These are phyloP conservation scores for Coemansia sp. DNA, from an alignment of 192 early-diverging fungal species.

Conservation along the genomic window DNA sequence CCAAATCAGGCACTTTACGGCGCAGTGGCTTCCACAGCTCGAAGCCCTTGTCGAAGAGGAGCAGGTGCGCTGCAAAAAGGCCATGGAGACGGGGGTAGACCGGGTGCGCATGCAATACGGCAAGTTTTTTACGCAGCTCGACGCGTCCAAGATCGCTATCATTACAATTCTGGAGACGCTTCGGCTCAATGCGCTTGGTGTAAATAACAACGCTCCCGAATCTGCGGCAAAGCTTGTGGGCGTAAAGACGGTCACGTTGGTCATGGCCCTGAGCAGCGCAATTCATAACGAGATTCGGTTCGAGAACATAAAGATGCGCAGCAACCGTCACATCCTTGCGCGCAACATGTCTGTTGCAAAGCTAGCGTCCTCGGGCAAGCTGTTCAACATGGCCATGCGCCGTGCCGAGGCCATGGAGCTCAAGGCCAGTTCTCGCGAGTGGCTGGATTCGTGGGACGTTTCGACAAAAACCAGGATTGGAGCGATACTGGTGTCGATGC, in stretches of 20 bases:
- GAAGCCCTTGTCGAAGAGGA: slow-evolving; percentile 69
- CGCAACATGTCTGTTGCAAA: slow-evolving; percentile 59
- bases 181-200: slow-evolving; percentile 56
- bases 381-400: slow-evolving; percentile 80
- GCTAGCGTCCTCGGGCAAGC: slow-evolving; percentile 69
- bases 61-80: slow-evolving; percentile 51
- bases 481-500: slow-evolving; percentile 56
- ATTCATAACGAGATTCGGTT: slow-evolving; percentile 83
- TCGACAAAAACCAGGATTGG: slow-evolving; percentile 59
- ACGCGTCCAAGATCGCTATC: slow-evolving; percentile 70
- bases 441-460: slow-evolving; percentile 70
- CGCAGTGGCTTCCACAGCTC: slow-evolving; percentile 73
- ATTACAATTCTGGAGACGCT: slow-evolving; percentile 83
- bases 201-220: slow-evolving; percentile 11
- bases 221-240: slow-evolving; percentile 58
- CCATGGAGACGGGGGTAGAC: slow-evolving; percentile 13
- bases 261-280: slow-evolving; percentile 61
- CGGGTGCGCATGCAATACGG: slow-evolving; percentile 31
- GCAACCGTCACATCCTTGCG: slow-evolving; percentile 58
- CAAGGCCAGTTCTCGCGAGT: slow-evolving; percentile 50
- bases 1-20: slow-evolving; percentile 59
- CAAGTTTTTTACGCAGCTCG: slow-evolving; percentile 37
- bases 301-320: slow-evolving; percentile 67
- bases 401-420: slow-evolving; percentile 62
- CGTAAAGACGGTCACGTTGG: slow-evolving; percentile 53